Evolutionary conservation across 2,329 filamentous ascomycete genomes (phyloP).

Genomic region (Pseudogymnoascus sp.): DNA sequence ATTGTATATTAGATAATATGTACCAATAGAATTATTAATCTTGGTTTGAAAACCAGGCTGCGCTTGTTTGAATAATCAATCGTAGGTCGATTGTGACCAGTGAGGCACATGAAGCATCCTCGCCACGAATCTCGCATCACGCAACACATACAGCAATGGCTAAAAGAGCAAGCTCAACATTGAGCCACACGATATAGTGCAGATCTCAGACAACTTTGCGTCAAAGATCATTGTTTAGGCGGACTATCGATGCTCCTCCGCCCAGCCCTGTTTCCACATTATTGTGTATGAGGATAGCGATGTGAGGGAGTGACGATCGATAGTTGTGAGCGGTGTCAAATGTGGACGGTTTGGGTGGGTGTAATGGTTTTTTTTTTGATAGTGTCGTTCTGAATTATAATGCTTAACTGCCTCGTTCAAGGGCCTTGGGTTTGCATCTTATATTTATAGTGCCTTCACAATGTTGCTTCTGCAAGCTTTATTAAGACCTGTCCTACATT

Average conservation of each 20-base stretch:
- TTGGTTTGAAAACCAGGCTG: not conserved
- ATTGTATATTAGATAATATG: not conserved
- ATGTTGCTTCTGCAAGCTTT: not conserved
- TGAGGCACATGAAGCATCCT: not conserved
- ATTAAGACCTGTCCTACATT: not conserved
- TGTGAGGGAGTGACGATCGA: not conserved
- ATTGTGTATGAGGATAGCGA: not conserved
- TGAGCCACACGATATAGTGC: not conserved
- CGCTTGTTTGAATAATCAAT: not conserved
- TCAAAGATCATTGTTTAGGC: too few species aligned
- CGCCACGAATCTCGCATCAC: not conserved
- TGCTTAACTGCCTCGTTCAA: not conserved
- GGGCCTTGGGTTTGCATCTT: not conserved
- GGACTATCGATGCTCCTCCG: slow-evolving; percentile 34
- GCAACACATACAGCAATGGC: not conserved
- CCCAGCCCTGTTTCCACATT: slow-evolving; percentile 37
- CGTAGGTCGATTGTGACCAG: not conserved
- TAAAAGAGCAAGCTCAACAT: not conserved
- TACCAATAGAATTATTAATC: not conserved
- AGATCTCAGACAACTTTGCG: too few species aligned
- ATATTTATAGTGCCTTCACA: not conserved
- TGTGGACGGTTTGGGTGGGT: not conserved
- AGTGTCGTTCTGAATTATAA: not conserved
- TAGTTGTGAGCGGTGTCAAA: not conserved
- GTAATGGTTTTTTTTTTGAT: not conserved